phyloP scores from a whole-genome alignment of 2,329 filamentous ascomycete species.

The Calonectria naviculata region DNA sequence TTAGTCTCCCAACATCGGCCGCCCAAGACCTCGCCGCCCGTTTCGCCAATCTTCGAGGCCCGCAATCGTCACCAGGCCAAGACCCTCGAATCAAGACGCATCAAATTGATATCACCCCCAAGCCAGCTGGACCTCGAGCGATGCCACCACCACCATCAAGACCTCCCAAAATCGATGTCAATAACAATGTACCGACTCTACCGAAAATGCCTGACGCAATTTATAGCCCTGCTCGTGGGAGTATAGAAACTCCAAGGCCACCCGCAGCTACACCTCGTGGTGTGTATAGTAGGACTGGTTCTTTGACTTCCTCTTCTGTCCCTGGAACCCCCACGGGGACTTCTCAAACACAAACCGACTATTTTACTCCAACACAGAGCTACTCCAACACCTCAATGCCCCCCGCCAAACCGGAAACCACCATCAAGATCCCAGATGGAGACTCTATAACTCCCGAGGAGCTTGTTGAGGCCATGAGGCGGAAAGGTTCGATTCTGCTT shows the following conservation, averaged over 20 bases:
- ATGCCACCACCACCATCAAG: slow-evolving; percentile 61
- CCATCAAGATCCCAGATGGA: slow-evolving; percentile 62
- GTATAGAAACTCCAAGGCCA: slow-evolving; percentile 71
- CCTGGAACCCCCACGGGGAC: slow-evolving; percentile 42
- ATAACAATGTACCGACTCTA: slow-evolving; percentile 66
- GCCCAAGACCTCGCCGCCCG: slow-evolving; percentile 64
- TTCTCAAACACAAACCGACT: slow-evolving; percentile 45
- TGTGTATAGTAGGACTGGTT: slow-evolving; percentile 71
- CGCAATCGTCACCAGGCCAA: slow-evolving; percentile 54
- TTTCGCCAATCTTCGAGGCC: slow-evolving; percentile 66
- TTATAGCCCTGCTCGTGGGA: slow-evolving; percentile 82
- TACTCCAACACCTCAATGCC: slow-evolving; percentile 39
- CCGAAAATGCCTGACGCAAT: slow-evolving; percentile 80
- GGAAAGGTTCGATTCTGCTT: slow-evolving; percentile 73
- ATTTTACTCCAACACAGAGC: slow-evolving; percentile 43
- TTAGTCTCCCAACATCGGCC: slow-evolving; percentile 41
- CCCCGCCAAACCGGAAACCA: slow-evolving; percentile 52
- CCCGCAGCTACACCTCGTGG: slow-evolving; percentile 74
- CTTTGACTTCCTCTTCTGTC: slow-evolving; percentile 55
- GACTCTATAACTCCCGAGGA: slow-evolving; percentile 74
- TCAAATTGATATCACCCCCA: slow-evolving; percentile 51
- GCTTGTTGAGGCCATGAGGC: slow-evolving; percentile 76
- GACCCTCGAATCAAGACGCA: slow-evolving; percentile 66
- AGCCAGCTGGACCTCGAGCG: slow-evolving; percentile 59
- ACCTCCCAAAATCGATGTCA: slow-evolving; percentile 58